phyloP scores from a whole-genome alignment of 495 filamentous ascomycete species.

The Annulohypoxylon nitens region DNA sequence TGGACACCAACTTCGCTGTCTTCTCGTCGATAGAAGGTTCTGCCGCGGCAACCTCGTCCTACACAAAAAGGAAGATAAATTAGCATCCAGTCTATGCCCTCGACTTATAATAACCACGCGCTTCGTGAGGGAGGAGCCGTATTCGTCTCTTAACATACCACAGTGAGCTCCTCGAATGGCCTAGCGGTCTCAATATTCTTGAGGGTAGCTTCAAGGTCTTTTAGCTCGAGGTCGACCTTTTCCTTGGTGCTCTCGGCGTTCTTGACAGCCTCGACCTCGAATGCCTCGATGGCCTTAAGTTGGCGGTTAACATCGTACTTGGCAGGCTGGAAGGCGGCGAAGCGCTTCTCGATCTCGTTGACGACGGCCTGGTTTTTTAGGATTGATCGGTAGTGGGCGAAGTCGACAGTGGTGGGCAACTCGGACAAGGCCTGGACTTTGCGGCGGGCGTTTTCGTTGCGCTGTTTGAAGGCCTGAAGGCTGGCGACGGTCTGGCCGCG shows the following conservation, averaged over 20 bases:
- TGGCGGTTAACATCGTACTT: slow-evolving; percentile 92
- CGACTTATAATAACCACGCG: background rate
- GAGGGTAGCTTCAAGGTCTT: slow-evolving; percentile 91
- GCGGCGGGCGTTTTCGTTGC: slow-evolving; percentile 98
- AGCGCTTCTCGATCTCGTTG: slow-evolving; percentile 95
- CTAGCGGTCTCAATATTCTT: slow-evolving; percentile 96
- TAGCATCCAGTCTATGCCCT: slow-evolving; percentile 25
- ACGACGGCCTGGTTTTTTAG: slow-evolving; percentile 96
- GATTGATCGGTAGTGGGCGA: slow-evolving; percentile 86
- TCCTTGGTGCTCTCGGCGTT: slow-evolving; percentile 96
- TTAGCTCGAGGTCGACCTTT: slow-evolving; percentile 92
- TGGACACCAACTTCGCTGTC: slow-evolving; percentile 90
- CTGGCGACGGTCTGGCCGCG: slow-evolving; percentile 91
- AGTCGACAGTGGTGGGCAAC: slow-evolving; percentile 87
- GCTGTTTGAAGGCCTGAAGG: slow-evolving; percentile 97
- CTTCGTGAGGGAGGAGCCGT: background rate
- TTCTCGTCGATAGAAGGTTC: slow-evolving; percentile 96
- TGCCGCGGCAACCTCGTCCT: slow-evolving; percentile 95
- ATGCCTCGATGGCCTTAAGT: slow-evolving; percentile 96
- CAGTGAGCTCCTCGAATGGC: slow-evolving; percentile 97
- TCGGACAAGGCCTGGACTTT: slow-evolving; percentile 84
- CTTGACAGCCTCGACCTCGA: slow-evolving; percentile 96
- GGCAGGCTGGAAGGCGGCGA: slow-evolving; percentile 87
- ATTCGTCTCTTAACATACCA: slow-evolving; percentile 73
- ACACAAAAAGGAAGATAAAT: slow-evolving; percentile 37